A percentile compares a stretch with the other conserved stretches of the same genome.
Evolutionary conservation across 1,284 basidiomycete genomes (phyloP).

Genomic region (Cutaneotrichosporon cavernicola): DNA sequence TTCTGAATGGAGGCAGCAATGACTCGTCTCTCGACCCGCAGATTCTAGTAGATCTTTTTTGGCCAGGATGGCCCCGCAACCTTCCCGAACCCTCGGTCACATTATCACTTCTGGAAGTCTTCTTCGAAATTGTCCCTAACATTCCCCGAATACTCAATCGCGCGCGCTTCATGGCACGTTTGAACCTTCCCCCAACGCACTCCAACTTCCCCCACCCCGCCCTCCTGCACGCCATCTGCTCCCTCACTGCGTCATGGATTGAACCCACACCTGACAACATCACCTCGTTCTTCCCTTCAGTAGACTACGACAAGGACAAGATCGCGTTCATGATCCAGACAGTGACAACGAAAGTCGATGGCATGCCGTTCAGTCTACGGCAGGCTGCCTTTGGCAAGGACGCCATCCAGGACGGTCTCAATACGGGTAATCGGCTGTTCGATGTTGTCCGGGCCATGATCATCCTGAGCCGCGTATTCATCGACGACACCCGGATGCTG

Average conservation of each 20-base stretch:
- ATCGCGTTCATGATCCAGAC: conserved; percentile 7
- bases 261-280: conserved; percentile 4
- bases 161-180: conserved; percentile 49
- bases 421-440: conserved; percentile 48
- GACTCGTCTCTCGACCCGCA: conserved; percentile 41
- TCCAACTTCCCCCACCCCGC: conserved; percentile 54
- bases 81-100: conserved; percentile 52
- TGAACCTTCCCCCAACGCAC: conserved; percentile 55
- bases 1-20: conserved; percentile 11
- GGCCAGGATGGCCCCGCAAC: conserved; percentile 52
- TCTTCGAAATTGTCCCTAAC: conserved; percentile 49
- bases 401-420: conserved; percentile 43
- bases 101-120: conserved; percentile 49
- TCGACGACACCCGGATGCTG: conserved; percentile 52
- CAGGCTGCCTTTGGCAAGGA: conserved; percentile 47
- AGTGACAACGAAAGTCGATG: conserved; percentile 2
- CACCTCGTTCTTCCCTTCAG: neutral
- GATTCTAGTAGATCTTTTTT: conserved; percentile 48
- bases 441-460: conserved; percentile 51
- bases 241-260: conserved; percentile 46
- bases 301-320: neutral
- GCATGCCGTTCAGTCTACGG: conserved; percentile 35
- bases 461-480: conserved; percentile 48
- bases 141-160: conserved; percentile 50
- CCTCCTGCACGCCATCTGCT: conserved; percentile 55